Evolutionary conservation across 2,329 filamentous ascomycete species (phyloP), one percentile per base, ranked within the genome.

Genomic region (Aaosphaeria pasadenensis): DNA sequence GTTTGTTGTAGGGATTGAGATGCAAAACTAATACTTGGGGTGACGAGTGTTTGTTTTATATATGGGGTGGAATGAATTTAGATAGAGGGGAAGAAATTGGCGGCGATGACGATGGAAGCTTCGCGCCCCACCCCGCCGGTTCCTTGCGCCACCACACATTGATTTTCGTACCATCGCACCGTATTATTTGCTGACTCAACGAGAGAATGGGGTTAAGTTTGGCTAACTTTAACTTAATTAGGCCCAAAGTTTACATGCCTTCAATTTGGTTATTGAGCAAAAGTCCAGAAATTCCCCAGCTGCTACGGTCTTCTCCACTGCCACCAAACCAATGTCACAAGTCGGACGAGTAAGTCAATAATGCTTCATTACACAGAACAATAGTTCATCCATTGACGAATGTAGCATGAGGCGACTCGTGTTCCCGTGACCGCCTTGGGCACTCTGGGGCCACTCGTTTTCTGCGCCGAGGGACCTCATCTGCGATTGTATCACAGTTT

Each of bases 381-480:
- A 24, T 7, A 43, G 35, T 29, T 30, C 24, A 5, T 9, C 13
- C 38, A 38, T 57, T 67, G 47, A 69, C 39, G 5, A 11, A 6
- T 13, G 7, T 43, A 71, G 69, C 63, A 71, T 70, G 69, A 66
- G 57, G 67, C 60, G 49, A 66, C 60, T 51, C 67, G 64, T 51
- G 60, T 70, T 50, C 74, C 75, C 30, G 72, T 77, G 64, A 77
- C 75, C 24, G 74, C 74, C 17, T 61, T 76, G 32, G 67, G 71
- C 44, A 67, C 66, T 44, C 66, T 62, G 50, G 60, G 59, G 29
- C 51, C 63, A 9, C 56, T 71, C 47, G 52, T 77, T 13, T 57
- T 77, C 35, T 63, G 70, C 30, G 75, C 72, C 29, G 70, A 77
- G 57, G 75, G 75, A 29, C 64, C 67, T n/a, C 63, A 62, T 48